Evolutionary conservation across 2,329 filamentous ascomycete genomes (phyloP), one percentile per base, ranked within the genome.

Genomic region (Diaporthe sp.): DNA sequence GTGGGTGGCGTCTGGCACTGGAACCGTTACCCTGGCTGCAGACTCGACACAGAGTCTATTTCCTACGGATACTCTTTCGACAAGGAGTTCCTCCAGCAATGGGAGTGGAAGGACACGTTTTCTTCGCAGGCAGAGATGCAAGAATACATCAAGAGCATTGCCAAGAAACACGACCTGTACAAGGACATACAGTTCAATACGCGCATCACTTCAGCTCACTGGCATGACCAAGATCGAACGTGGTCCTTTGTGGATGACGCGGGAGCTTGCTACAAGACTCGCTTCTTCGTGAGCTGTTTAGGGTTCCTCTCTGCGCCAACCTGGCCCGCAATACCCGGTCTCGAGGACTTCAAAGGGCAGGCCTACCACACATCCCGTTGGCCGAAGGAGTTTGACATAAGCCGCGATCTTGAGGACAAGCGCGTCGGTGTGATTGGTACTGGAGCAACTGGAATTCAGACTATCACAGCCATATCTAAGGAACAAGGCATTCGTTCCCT

Each of bases 271-370:
- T 44, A 63, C 25, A 63, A 47, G 25, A 63, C 71, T 34, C 55
- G 71, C 57, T 73, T 34, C 28, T 53, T 63, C n/a, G 42, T 73
- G 44, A 73, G 55, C 42, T 61, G 71, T 58, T 34, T 73, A n/a
- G 71, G 71, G 0, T 63, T 73, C 20, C 71, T 73, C 55, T 63
- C 55, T 34, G 61, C 22, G 10, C 71, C 71, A 1, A 73, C 55
- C 31, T 80, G 73, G 22, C 83, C 83, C 2, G 60, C 73, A 3
- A 81, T 84, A 34, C 67, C 75, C 0, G 87, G 86, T 1, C 75
- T 85, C 17, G 75, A 82, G 34, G 80, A n/a, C 9, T 85, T 82
- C 70, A 2, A 77, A 0, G 83, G 83, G 3, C 72, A 68, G 0
- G 73, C 81, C 8, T 75, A 82, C 60, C 83, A 83, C 76, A 78